These are phyloP conservation scores for Epichloe hybrida DNA, from an alignment of 2,329 filamentous ascomycete species.

Conservation along the genomic window DNA sequence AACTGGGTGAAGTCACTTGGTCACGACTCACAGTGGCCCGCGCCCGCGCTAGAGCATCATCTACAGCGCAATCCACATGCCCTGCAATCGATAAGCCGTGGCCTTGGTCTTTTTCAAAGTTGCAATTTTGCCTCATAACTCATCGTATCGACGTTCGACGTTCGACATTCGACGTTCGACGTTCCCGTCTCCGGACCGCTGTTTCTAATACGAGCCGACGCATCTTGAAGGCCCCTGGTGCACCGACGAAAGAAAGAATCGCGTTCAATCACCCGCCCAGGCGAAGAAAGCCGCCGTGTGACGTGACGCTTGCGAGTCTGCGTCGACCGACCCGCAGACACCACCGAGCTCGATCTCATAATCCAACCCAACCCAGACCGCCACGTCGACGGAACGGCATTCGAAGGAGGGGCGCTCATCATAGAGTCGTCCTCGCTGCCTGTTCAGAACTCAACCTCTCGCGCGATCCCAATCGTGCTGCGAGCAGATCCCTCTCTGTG, in stretches of 20 bases:
- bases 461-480: background rate
- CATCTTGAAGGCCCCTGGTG: background rate
- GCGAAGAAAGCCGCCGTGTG: background rate
- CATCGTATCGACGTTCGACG: no score
- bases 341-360: background rate
- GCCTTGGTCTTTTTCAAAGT: background rate
- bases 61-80: background rate
- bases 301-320: background rate
- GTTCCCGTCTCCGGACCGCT: no score
- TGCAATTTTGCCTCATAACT: background rate
- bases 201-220: background rate
- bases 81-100: slow-evolving; percentile 3
- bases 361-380: background rate
- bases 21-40: no score
- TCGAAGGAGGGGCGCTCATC: slow-evolving; percentile 1
- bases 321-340: background rate
- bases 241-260: background rate
- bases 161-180: no score
- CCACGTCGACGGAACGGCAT: slow-evolving; percentile 3
- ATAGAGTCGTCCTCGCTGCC: slow-evolving; percentile 3
- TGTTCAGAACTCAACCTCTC: background rate
- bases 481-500: background rate
- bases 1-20: no score
- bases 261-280: background rate
- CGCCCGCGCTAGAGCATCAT: background rate